phyloP scores from a whole-genome alignment of 257 asterid species.

The Primulina huaijiensis region DNA sequence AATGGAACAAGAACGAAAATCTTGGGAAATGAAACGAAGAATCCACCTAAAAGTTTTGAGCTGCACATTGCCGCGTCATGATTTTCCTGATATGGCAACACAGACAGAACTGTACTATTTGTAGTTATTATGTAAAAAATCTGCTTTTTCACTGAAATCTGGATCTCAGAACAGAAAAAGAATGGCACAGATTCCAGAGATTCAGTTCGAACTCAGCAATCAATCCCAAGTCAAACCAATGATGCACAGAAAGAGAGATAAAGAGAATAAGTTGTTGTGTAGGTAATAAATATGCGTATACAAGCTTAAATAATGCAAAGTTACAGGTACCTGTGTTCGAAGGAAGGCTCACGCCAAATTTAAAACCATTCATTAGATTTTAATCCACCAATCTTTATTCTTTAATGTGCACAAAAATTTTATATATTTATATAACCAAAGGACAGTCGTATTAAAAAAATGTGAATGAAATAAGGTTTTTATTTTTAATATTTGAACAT shows the following conservation, averaged over 20 bases:
- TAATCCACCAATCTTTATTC: neutral
- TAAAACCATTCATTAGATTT: neutral
- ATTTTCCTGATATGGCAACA: conserved; percentile 17
- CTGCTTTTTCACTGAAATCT: conserved; percentile 30
- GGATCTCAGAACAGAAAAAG: conserved; percentile 43
- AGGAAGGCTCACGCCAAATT: conserved; percentile 40
- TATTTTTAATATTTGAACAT: neutral
- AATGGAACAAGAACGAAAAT: conserved; percentile 25
- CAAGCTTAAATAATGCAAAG: neutral
- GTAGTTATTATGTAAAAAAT: neutral
- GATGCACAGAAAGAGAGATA: neutral
- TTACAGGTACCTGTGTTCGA: conserved; percentile 21
- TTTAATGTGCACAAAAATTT: neutral
- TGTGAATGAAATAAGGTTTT: neutral
- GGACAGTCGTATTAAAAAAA: neutral
- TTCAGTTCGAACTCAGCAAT: conserved; percentile 27
- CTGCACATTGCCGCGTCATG: conserved; percentile 22
- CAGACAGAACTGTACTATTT: conserved; percentile 19
- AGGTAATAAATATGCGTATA: neutral
- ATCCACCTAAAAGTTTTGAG: conserved; percentile 25
- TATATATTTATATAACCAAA: neutral
- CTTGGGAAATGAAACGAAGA: conserved; percentile 24
- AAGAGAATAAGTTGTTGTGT: neutral
- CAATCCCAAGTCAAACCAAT: conserved; percentile 29
- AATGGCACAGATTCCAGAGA: conserved; percentile 39